These are phyloP conservation scores for Bretschneidera sinensis DNA, from an alignment of 345 rosid species.

Conservation along the genomic window DNA sequence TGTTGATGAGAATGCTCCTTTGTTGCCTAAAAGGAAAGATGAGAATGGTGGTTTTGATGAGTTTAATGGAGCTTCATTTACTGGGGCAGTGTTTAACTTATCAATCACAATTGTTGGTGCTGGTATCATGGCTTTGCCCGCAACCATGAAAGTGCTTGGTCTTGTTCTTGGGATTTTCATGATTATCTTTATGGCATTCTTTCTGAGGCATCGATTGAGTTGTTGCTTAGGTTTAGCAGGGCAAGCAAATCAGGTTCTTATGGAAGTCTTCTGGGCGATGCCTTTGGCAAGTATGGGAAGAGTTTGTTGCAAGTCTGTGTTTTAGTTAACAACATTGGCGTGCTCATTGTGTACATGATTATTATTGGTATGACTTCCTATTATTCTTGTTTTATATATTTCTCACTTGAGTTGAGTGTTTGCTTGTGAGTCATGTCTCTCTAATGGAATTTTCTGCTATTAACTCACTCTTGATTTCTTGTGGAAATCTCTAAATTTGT, in stretches of 20 bases:
- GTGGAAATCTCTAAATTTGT: not conserved
- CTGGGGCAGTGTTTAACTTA: conserved; percentile 85
- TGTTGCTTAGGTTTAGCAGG: conserved; percentile 77
- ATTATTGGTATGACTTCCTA: conserved; percentile 52
- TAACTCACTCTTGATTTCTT: too few species aligned
- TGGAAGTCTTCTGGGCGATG: conserved; percentile 82
- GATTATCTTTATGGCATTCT: conserved; percentile 83
- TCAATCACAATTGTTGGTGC: conserved; percentile 86
- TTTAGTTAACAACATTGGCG: conserved; percentile 71
- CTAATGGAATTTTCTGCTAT: not conserved
- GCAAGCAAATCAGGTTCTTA: conserved; percentile 57
- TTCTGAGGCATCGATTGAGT: conserved; percentile 78
- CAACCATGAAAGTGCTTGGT: conserved; percentile 80
- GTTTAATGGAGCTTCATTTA: conserved; percentile 82
- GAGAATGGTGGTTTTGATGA: conserved; percentile 58
- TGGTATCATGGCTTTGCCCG: conserved; percentile 94
- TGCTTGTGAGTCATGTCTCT: not conserved
- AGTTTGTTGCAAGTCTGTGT: conserved; percentile 63
- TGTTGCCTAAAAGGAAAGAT: conserved; percentile 48
- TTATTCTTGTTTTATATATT: not conserved
- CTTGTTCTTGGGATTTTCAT: conserved; percentile 64
- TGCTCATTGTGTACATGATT: conserved; percentile 91
- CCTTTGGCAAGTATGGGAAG: conserved; percentile 73
- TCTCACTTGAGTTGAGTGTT: not conserved
- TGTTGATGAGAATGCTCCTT: conserved; percentile 52